Evolutionary conservation across 169 alveolate species (phyloP).

Genomic region (Plasmodium fragile): DNA sequence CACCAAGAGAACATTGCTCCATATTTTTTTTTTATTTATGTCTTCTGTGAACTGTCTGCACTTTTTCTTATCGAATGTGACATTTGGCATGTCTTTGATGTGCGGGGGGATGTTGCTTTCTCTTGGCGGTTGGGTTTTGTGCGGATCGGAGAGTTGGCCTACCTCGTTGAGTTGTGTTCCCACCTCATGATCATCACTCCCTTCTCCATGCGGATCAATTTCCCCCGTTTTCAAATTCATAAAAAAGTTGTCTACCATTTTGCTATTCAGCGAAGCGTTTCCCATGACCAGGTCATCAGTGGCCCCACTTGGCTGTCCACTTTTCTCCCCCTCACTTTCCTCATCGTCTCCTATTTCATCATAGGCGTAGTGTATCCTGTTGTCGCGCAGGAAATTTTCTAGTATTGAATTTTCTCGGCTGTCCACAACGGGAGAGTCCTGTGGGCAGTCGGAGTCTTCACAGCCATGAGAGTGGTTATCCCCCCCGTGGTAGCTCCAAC

Average conservation of each 20-base stretch:
- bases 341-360: slow-evolving; percentile 49
- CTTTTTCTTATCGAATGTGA: neutral
- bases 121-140: neutral
- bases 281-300: neutral
- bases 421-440: neutral
- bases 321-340: neutral
- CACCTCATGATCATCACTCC: neutral
- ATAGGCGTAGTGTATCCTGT: slow-evolving; percentile 53
- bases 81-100: slow-evolving; percentile 7
- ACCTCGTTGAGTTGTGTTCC: neutral
- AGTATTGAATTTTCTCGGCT: slow-evolving; percentile 19
- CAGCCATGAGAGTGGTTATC: neutral
- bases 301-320: neutral
- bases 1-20: slow-evolving; percentile 36
- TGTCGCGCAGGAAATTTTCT: slow-evolving; percentile 46
- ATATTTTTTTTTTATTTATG: slow-evolving; percentile 53
- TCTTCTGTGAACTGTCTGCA: slow-evolving; percentile 16
- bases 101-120: neutral
- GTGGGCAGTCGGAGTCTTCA: neutral
- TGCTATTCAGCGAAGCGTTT: neutral
- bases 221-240: neutral
- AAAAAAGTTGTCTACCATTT: slow-evolving; percentile 57
- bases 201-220: neutral
- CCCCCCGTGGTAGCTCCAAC: neutral
- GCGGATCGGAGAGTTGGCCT: neutral